Base-by-base conservation (phyloP, 495 filamentous ascomycete species). In the Aspergillus carlsbadensis region DNA sequence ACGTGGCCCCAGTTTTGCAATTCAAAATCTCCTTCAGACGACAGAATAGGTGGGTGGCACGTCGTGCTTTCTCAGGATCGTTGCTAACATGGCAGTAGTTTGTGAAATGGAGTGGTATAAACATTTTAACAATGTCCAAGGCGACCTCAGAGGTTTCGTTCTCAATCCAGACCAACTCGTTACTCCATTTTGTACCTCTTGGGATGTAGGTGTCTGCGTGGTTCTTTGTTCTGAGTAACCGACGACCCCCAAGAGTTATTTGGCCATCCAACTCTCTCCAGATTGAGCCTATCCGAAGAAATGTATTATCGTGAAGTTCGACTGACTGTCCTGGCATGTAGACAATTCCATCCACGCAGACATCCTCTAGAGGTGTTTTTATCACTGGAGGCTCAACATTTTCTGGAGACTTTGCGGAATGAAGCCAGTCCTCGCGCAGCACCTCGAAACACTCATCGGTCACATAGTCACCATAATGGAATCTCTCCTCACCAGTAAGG, bases 41-140 rank as follows among this genome's bases (percentile, higher is more conserved):
- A 26, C 73, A 76, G 22, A 63, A 65, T 2, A 74, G 22, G 10
- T 58, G 48, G 5, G 51, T n/a, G 17, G 54, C 29, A 10, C 18
- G 11, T 3, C 0, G 18, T 7, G 13, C 17, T 20, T 39, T 56
- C 15, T 48, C 35, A 10, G 5, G 29, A 17, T 60, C 57, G 14
- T 57, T 52, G 2, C 45, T 36, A 14, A 57, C 40, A 29, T 36
- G 39, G 21, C 67, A 67, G 11, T 37, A n/a, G 33, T 74, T 78
- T 7, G 68, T 77, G 44, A 77, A 71, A 7, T 42, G 13, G 20
- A 78, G 66, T 0, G 37, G 37, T 1, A 65, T 61, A 41, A 71
- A 49, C 0, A 55, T 39, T 20, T 53, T 63, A 0, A 77, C 70
- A 0, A 57, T 4, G 2, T 39, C 20, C 0, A 71, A 11, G 4